Evolutionary conservation across 2,329 filamentous ascomycete species (phyloP).

Genomic region (Chrysoporthe cubensis): DNA sequence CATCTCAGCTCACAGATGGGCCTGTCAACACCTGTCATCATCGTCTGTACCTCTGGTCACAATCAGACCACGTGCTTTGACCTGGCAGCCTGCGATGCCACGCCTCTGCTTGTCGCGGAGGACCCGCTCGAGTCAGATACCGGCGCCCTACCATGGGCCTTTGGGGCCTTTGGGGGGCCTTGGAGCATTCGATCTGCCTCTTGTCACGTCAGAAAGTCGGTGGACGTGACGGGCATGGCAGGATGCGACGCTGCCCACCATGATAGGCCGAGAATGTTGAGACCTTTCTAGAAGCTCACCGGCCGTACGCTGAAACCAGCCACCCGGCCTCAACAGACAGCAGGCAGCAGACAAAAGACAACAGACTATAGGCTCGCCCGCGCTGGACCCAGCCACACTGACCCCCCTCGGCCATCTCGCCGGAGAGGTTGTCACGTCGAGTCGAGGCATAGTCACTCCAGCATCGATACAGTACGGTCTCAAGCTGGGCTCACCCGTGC

Average conservation of each 20-base stretch:
- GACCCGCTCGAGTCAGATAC: slow-evolving; percentile 10
- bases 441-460: neutral
- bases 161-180: neutral
- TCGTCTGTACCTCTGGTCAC: neutral
- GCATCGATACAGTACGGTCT: neutral
- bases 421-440: neutral
- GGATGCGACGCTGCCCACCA: slow-evolving; percentile 1
- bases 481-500: neutral
- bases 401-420: neutral
- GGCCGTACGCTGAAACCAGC: slow-evolving; percentile 1
- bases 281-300: too few relatives aligned
- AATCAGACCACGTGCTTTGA: neutral
- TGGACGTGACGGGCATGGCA: neutral
- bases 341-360: neutral
- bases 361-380: neutral
- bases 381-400: neutral
- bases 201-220: slow-evolving; percentile 10
- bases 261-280: slow-evolving; percentile 3
- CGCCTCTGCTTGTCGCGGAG: slow-evolving; percentile 4
- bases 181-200: neutral
- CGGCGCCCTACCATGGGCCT: neutral
- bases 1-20: neutral
- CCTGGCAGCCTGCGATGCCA: slow-evolving; percentile 1
- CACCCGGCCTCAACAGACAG: neutral
- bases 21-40: neutral